Conservation (phyloP, 306 rosid species). For the Sesbania bispinosa region DNA sequence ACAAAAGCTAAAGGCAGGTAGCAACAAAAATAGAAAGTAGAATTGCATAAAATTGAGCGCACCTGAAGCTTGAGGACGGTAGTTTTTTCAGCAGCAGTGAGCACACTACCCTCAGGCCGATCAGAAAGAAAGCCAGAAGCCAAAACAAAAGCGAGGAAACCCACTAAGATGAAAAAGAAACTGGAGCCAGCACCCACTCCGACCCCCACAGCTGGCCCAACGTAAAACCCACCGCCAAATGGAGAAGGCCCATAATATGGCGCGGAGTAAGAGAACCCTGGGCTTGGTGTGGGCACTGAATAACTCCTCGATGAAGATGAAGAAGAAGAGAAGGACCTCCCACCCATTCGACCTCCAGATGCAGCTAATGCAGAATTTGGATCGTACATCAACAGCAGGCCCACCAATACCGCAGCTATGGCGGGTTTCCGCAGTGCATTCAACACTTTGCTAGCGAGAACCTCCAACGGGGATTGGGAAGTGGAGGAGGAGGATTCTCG, state of each 20-base stretch:
- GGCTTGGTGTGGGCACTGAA: conserved; percentile 49
- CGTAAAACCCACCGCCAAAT: conserved; percentile 63
- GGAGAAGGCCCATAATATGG: conserved; percentile 90
- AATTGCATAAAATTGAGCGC: neutral
- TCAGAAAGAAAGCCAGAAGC: conserved; percentile 93
- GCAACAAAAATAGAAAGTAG: neutral
- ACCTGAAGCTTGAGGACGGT: conserved; percentile 93
- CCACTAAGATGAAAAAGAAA: conserved; percentile 59
- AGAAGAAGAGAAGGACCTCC: conserved; percentile 59
- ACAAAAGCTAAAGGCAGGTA: neutral
- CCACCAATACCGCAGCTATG: conserved; percentile 54
- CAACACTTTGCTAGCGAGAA: conserved; percentile 21
- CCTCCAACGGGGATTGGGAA: conserved; percentile 31
- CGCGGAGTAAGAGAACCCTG: conserved; percentile 56
- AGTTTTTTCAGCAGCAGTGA: conserved; percentile 70
- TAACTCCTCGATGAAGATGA: conserved; percentile 43
- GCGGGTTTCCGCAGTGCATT: conserved; percentile 65
- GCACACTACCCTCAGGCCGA: conserved; percentile 71
- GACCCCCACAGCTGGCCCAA: conserved; percentile 81
- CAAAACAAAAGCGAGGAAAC: conserved; percentile 81
- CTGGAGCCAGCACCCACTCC: conserved; percentile 96
- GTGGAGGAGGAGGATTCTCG: neutral
- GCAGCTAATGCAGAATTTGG: conserved; percentile 71
- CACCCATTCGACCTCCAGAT: conserved; percentile 90
- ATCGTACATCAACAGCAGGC: conserved; percentile 59